These are phyloP conservation scores for Aspergillus conjunctus DNA, from an alignment of 495 filamentous ascomycete species.

Conservation along the genomic window DNA sequence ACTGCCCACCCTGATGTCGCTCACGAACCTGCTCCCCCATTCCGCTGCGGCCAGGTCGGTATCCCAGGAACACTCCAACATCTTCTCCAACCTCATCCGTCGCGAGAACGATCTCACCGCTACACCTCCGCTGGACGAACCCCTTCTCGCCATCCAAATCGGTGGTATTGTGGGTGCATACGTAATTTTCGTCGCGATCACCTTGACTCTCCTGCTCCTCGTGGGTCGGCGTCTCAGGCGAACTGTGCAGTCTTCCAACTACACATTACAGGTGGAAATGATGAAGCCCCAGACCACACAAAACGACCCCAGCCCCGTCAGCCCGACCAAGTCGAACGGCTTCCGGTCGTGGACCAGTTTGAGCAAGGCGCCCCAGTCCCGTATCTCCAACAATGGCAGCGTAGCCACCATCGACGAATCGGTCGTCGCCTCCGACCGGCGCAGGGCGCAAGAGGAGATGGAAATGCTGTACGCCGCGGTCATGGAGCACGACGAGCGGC, in stretches of 20 bases:
- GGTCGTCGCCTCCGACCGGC: constrained; percentile 71
- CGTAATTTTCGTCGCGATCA: constrained; percentile 68
- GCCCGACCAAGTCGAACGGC: constrained; percentile 35
- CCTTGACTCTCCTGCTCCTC: constrained; percentile 66
- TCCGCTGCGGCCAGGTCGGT: constrained; percentile 23
- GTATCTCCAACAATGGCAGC: constrained; percentile 48
- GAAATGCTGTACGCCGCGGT: constrained; percentile 89
- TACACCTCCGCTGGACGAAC: constrained; percentile 44
- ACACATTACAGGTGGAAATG: constrained; percentile 63
- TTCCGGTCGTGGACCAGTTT: constrained; percentile 49
- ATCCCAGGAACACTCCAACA: constrained; percentile 12
- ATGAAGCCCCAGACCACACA: constrained; percentile 56
- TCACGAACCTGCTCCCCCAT: constrained; percentile 16
- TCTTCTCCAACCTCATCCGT: constrained; percentile 7
- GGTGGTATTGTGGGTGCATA: constrained; percentile 80
- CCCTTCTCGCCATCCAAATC: constrained; percentile 71
- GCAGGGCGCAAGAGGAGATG: constrained; percentile 74
- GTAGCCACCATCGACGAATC: constrained; percentile 70
- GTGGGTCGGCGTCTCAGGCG: constrained; percentile 62
- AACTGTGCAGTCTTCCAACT: constrained; percentile 54
- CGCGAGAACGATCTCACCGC: constrained; percentile 16
- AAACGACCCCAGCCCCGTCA: constrained; percentile 53
- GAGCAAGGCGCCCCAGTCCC: constrained; percentile 37
- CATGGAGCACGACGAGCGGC: constrained; percentile 82
- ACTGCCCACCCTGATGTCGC: constrained; percentile 11